Evolutionary conservation across 1,284 basidiomycete genomes (phyloP).

Genomic region (Cronartium ribicola): DNA sequence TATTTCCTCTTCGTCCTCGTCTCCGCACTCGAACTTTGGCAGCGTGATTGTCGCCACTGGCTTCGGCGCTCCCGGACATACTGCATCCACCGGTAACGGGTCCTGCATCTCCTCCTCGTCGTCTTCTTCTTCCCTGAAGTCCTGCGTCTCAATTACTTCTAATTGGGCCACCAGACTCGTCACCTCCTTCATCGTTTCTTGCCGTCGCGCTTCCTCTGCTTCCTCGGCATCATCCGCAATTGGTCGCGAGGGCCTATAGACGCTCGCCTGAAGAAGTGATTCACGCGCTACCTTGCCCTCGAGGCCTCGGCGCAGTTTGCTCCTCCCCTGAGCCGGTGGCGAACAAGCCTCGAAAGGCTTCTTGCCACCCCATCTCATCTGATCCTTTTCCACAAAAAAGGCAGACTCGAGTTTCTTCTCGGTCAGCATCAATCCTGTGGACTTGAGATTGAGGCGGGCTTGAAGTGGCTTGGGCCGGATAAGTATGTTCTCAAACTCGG

Average conservation of each 20-base stretch:
- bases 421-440: neutral
- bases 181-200: neutral
- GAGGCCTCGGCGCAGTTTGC: no score
- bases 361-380: neutral
- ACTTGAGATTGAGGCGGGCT: neutral
- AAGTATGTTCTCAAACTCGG: neutral
- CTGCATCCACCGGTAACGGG: conserved; percentile 18
- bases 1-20: conserved; percentile 8
- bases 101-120: conserved; percentile 10
- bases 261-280: neutral
- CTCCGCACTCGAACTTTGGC: conserved; percentile 23
- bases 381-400: neutral
- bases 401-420: neutral
- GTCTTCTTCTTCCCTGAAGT: neutral
- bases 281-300: neutral
- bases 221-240: no score
- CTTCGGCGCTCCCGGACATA: conserved; percentile 32
- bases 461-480: neutral
- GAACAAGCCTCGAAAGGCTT: neutral
- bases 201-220: neutral
- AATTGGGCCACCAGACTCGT: neutral
- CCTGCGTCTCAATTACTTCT: neutral
- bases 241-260: neutral
- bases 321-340: neutral
- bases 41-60: conserved; percentile 13